These are phyloP conservation scores for Capronia epimyces DNA, from an alignment of 2,329 filamentous ascomycete species.

Conservation along the genomic window DNA sequence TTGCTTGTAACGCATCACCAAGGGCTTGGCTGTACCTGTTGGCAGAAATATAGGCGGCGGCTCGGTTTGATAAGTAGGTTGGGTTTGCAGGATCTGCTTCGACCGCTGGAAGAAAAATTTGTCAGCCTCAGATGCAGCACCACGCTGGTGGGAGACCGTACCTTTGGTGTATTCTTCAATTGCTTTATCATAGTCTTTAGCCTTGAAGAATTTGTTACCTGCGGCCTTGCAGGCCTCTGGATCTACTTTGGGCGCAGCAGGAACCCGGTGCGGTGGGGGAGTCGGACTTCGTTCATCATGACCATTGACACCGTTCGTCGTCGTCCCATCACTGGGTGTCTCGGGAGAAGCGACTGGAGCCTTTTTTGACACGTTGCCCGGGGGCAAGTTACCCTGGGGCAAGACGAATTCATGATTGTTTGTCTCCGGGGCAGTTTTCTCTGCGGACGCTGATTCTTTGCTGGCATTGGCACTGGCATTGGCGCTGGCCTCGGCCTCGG, in stretches of 20 bases:
- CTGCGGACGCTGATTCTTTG: constrained; percentile 61
- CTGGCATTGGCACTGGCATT: not conserved
- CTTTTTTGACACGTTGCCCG: constrained; percentile 23
- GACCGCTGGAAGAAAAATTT: constrained; percentile 58
- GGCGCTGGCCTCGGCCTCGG: not conserved
- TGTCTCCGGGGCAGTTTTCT: constrained; percentile 52
- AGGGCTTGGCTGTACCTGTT: constrained; percentile 72
- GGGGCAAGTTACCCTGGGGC: constrained; percentile 19
- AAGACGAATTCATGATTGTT: constrained; percentile 13
- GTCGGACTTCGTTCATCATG: constrained; percentile 40
- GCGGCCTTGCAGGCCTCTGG: constrained; percentile 87
- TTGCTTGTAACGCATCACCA: constrained; percentile 77
- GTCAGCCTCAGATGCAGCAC: constrained; percentile 19
- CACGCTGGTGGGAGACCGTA: constrained; percentile 39
- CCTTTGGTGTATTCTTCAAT: constrained; percentile 94
- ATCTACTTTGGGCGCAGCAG: constrained; percentile 56
- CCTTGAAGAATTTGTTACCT: constrained; percentile 96
- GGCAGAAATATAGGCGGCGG: constrained; percentile 87
- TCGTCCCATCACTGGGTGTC: constrained; percentile 6
- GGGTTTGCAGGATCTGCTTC: constrained; percentile 78
- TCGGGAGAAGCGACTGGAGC: constrained; percentile 26
- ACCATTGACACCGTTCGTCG: constrained; percentile 31
- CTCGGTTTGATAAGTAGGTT: constrained; percentile 90
- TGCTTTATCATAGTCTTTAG: constrained; percentile 78
- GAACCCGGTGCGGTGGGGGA: constrained; percentile 44